A percentile compares a stretch with the other conserved stretches of the same genome.
Conservation (phyloP, 2,329 filamentous ascomycete genomes). For the Cercospora sesami region DNA sequence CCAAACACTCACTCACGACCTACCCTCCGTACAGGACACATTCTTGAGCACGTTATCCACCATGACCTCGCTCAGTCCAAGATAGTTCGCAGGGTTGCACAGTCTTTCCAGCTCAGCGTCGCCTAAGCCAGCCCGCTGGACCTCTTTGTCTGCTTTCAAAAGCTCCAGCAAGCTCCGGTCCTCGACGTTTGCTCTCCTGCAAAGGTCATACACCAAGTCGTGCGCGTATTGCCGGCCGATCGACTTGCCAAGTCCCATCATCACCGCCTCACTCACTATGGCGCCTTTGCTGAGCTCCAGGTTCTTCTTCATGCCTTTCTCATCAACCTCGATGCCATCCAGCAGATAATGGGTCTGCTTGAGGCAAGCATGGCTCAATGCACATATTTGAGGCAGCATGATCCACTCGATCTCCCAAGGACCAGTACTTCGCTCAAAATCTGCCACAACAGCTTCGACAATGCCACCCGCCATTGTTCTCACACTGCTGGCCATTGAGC, state of each 20-base stretch:
- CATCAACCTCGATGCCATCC: conserved; percentile 33
- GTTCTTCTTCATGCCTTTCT: conserved; percentile 32
- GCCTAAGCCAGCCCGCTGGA: conserved; percentile 26
- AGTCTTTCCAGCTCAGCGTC: conserved; percentile 29
- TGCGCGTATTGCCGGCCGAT: conserved; percentile 41
- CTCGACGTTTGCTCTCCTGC: conserved; percentile 30
- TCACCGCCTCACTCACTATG: conserved; percentile 42
- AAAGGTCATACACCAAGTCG: conserved; percentile 42
- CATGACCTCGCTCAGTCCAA: conserved; percentile 34
- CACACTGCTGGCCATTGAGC: conserved; percentile 30
- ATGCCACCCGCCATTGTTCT: conserved; percentile 27
- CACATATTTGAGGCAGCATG: conserved; percentile 34
- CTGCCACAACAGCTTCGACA: conserved; percentile 33
- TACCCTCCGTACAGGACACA: background rate
- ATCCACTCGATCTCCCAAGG: conserved; percentile 39
- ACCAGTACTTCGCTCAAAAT: conserved; percentile 35
- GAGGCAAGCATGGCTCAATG: conserved; percentile 31
- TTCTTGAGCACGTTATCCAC: conserved; percentile 30
- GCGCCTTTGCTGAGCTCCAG: conserved; percentile 39
- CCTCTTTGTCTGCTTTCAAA: conserved; percentile 29
- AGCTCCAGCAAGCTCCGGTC: conserved; percentile 29
- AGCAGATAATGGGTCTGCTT: conserved; percentile 31
- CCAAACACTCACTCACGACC: background rate
- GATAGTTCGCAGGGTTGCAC: conserved; percentile 34
- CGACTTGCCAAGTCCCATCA: conserved; percentile 42